Evolutionary conservation across 225 moss, liverwort and hornwort species (phyloP).

Genomic region (Bryoerythrophyllum caledonicum): DNA sequence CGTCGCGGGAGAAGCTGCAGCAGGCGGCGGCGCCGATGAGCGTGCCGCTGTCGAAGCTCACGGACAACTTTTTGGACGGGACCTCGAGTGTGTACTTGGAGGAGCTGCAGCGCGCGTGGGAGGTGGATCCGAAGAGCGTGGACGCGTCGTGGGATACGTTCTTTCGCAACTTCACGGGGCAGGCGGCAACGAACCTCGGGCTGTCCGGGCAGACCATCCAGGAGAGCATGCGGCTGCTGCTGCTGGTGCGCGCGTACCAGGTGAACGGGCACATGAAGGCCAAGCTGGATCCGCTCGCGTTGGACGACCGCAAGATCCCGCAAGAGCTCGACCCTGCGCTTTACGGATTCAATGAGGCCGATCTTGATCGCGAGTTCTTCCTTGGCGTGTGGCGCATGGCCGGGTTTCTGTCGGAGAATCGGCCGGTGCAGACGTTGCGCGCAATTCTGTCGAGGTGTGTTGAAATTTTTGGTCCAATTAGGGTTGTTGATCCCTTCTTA

Average conservation of each 20-base stretch:
- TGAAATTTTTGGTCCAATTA: not conserved
- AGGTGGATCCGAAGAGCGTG: constrained; percentile 81
- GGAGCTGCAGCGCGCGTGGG: constrained; percentile 94
- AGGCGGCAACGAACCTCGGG: constrained; percentile 32
- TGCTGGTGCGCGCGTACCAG: constrained; percentile 90
- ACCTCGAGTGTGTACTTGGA: constrained; percentile 93
- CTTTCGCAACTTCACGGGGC: constrained; percentile 88
- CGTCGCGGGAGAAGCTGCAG: constrained; percentile 34
- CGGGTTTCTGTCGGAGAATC: constrained; percentile 81
- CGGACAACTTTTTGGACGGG: constrained; percentile 90
- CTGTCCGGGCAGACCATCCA: constrained; percentile 64
- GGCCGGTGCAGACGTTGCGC: constrained; percentile 72
- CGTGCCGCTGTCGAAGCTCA: constrained; percentile 86
- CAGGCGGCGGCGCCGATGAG: constrained; percentile 50
- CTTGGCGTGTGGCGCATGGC: constrained; percentile 92
- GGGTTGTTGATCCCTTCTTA: constrained; percentile 2
- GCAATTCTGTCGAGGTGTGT: constrained; percentile 51
- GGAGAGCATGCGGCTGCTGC: constrained; percentile 82
- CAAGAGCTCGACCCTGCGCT: constrained; percentile 81
- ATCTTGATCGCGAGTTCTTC: constrained; percentile 79
- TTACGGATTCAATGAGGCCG: constrained; percentile 76
- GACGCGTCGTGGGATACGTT: constrained; percentile 91
- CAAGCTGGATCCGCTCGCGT: constrained; percentile 72
- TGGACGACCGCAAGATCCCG: constrained; percentile 61
- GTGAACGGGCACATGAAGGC: constrained; percentile 98